Conservation (phyloP, 345 rosid genomes). For the Odontarrhena argentea region DNA sequence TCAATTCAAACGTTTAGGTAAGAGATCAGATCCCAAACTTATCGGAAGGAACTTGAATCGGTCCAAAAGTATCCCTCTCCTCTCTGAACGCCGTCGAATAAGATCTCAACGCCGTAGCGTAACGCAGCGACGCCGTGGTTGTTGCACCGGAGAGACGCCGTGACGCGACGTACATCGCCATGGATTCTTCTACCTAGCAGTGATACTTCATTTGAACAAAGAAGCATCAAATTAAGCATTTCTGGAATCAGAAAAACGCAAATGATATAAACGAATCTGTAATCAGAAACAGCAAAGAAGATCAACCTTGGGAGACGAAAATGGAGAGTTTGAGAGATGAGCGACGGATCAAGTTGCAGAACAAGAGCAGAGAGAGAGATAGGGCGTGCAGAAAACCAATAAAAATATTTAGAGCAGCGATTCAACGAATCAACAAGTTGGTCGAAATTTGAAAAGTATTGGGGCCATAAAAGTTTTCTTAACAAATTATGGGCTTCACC, state of each 20-base stretch:
- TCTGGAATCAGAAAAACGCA: not conserved
- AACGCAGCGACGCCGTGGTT: slow-evolving; percentile 50
- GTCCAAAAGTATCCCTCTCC: slow-evolving; percentile 91
- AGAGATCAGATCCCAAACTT: slow-evolving; percentile 52
- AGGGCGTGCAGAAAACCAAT: slow-evolving; percentile 7
- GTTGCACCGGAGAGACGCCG: slow-evolving; percentile 65
- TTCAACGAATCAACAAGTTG: slow-evolving; percentile 18
- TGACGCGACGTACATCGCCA: slow-evolving; percentile 57
- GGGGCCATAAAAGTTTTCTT: not conserved
- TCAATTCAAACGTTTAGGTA: not conserved
- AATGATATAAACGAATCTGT: not conserved
- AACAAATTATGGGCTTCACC: not conserved
- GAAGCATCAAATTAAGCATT: slow-evolving; percentile 20
- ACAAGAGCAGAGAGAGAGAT: slow-evolving; percentile 7
- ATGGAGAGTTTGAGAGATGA: slow-evolving; percentile 29
- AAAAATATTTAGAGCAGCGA: slow-evolving; percentile 7
- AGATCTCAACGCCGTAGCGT: slow-evolving; percentile 54
- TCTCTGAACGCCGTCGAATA: slow-evolving; percentile 73
- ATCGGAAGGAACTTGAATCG: slow-evolving; percentile 81
- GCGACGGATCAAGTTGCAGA: slow-evolving; percentile 22
- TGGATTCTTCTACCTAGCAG: slow-evolving; percentile 37
- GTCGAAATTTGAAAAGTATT: slow-evolving; percentile 29
- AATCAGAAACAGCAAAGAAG: not conserved
- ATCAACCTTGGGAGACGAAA: slow-evolving; percentile 24
- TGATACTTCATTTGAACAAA: slow-evolving; percentile 20